phyloP scores from a whole-genome alignment of 208 protist genomes.

The Porcisia deanei region DNA sequence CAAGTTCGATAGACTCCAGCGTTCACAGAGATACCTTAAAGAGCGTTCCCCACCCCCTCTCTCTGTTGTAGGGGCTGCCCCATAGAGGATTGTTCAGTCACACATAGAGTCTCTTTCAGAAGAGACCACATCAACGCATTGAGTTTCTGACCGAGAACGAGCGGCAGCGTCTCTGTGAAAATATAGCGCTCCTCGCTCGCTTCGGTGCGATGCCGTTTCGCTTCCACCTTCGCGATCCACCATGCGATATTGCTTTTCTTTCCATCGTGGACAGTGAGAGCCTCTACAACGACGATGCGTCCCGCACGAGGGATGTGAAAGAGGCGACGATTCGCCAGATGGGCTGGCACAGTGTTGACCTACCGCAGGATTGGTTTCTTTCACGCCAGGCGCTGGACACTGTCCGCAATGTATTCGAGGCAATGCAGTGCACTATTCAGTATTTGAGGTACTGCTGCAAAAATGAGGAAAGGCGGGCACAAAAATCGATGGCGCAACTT shows the following conservation, averaged over 20 bases:
- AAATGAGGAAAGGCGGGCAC: slow-evolving; percentile 24
- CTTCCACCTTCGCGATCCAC: slow-evolving; percentile 55
- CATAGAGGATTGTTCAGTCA: neutral
- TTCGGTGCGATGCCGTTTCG: slow-evolving; percentile 52
- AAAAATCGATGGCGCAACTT: slow-evolving; percentile 17
- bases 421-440: slow-evolving; percentile 84
- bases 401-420: slow-evolving; percentile 38
- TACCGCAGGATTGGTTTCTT: slow-evolving; percentile 75
- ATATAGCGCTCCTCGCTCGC: neutral
- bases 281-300: slow-evolving; percentile 56
- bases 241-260: slow-evolving; percentile 71
- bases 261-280: slow-evolving; percentile 64
- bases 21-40: too few relatives aligned
- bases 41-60: neutral
- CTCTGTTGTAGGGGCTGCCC: neutral
- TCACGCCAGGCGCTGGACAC: slow-evolving; percentile 34
- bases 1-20: too few relatives aligned
- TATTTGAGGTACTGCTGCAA: slow-evolving; percentile 45
- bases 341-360: slow-evolving; percentile 51
- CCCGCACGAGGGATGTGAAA: slow-evolving; percentile 35
- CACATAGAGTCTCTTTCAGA: neutral
- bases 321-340: slow-evolving; percentile 70
- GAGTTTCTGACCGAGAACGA: neutral
- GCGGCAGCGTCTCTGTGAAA: neutral
- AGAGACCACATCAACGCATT: neutral